Evolutionary conservation across 768 basidiomycete genomes (phyloP), one percentile per base, ranked within the genome.

Genomic region (Xanthoconium purpureum): DNA sequence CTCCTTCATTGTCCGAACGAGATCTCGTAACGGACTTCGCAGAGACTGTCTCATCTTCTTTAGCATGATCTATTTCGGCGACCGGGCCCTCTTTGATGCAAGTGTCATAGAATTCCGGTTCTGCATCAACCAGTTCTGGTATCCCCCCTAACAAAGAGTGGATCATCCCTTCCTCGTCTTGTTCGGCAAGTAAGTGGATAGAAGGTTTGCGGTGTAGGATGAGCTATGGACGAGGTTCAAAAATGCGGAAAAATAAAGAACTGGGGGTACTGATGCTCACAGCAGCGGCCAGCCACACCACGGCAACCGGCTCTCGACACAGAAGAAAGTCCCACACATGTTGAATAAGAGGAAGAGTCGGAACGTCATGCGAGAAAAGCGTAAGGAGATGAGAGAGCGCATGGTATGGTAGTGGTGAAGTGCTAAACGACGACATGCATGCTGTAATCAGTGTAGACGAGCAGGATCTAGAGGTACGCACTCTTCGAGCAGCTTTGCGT

Each of bases 271-370:
- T 42, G 17, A 30, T 11, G 79, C 89, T 63, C 68, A 96, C 93
- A 39, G 89, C 87, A 35, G 87, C 83, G 15, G 85, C 85, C 11
- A 97, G 81, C 75, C 96, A 98, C 0, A 96, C 87, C 3, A 84
- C 79, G 1, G 80, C 77, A 30, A 94, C 82, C 11, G 94, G 94
- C 28, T 91, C 91, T 36, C 94, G 80, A 59, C 84, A 83, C 13
- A 98, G 74, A 11, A 97, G 73, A 66, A 86, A 98, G 72, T 98
- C 94, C 71, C 96, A 98, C 46, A 94, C 83, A 59, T 94, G 88
- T 67, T 96, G 94, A 29, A 94, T 89, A 38, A 94, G 84, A 6
- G 88, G 81, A n/a, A 96, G 80, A 3, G 89, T 90, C 9, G 94
- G 91, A 54, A 94, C 80, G 63, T 97, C 94, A 69, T 98, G 94